Percentiles rank a stretch among this genome's conserved stretches.
phyloP scores from a whole-genome alignment of 2,329 filamentous ascomycete species.

The Ploettnerulaceae sp. region DNA sequence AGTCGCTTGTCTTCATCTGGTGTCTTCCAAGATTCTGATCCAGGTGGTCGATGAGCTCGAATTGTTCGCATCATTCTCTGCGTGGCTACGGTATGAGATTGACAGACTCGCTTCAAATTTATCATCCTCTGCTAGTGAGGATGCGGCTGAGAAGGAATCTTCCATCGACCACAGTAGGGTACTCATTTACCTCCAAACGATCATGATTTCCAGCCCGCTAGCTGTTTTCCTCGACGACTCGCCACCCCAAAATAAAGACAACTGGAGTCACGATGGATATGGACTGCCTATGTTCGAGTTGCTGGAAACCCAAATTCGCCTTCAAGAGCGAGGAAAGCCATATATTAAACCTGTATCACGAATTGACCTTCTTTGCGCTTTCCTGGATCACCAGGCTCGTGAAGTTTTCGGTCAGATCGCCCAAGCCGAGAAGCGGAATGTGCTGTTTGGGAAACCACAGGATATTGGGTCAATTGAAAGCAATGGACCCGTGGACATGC shows the following conservation, averaged over 20 bases:
- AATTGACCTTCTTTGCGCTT: constrained; percentile 58
- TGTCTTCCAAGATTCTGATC: constrained; percentile 68
- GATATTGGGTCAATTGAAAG: constrained; percentile 20
- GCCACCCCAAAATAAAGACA: constrained; percentile 44
- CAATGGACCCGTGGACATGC: constrained; percentile 27
- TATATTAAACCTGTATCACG: constrained; percentile 51
- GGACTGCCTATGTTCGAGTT: constrained; percentile 44
- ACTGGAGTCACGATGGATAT: constrained; percentile 42
- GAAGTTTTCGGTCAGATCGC: constrained; percentile 63
- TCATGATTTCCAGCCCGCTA: constrained; percentile 62
- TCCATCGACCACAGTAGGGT: constrained; percentile 69
- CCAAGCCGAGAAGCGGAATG: constrained; percentile 62
- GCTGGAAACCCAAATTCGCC: constrained; percentile 35
- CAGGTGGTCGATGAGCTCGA: constrained; percentile 71
- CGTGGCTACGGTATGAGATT: constrained; percentile 80
- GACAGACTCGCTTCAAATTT: constrained; percentile 67
- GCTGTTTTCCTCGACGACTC: constrained; percentile 53
- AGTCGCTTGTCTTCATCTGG: constrained; percentile 67
- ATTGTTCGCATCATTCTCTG: constrained; percentile 72
- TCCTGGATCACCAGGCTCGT: constrained; percentile 54
- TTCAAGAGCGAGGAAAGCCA: constrained; percentile 25
- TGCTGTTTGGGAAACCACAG: constrained; percentile 56
- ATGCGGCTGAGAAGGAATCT: constrained; percentile 72
- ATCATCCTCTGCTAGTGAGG: constrained; percentile 54
- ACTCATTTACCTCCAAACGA: constrained; percentile 70